phyloP scores from a whole-genome alignment of 768 basidiomycete species.

The Fistulinella prunicolor region DNA sequence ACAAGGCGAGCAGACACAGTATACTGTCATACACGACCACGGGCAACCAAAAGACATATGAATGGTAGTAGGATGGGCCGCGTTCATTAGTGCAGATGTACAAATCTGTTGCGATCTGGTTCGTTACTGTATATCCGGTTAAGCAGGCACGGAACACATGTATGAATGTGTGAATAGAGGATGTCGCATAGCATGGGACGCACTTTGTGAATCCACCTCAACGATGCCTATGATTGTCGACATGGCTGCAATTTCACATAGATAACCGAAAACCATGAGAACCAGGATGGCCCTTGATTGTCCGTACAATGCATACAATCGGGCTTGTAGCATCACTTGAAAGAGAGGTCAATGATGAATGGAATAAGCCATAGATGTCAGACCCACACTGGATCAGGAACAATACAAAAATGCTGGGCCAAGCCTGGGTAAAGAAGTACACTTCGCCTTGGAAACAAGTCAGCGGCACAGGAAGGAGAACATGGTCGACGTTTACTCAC shows the following conservation, averaged over 20 bases:
- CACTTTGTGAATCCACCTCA: slow-evolving; percentile 3
- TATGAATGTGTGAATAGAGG: not conserved
- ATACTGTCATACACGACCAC: slow-evolving; percentile 7
- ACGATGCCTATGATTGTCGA: slow-evolving; percentile 4
- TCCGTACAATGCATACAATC: slow-evolving; percentile 14
- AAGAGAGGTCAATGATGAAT: not conserved
- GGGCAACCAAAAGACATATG: slow-evolving; percentile 9
- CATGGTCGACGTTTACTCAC: slow-evolving; percentile 5
- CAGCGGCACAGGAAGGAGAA: not conserved
- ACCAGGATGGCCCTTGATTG: slow-evolving; percentile 10
- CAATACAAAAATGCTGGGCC: slow-evolving; percentile 7
- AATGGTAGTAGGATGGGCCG: not conserved
- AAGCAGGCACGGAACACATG: too few species aligned
- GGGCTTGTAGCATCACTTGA: slow-evolving; percentile 16
- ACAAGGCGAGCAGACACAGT: slow-evolving; percentile 5
- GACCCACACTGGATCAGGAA: slow-evolving; percentile 14
- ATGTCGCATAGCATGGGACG: not conserved
- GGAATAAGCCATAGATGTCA: not conserved
- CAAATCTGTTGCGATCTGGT: slow-evolving; percentile 3
- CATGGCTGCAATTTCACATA: slow-evolving; percentile 14
- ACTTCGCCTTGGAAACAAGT: slow-evolving; percentile 7
- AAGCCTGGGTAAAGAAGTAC: slow-evolving; percentile 13
- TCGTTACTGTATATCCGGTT: not conserved
- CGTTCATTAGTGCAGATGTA: slow-evolving; percentile 2
- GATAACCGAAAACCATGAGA: slow-evolving; percentile 8